Percentiles rank a stretch among this genome's conserved stretches.
Conservation (phyloP, 306 rosid genomes). For the Vachellia pachyceras region DNA sequence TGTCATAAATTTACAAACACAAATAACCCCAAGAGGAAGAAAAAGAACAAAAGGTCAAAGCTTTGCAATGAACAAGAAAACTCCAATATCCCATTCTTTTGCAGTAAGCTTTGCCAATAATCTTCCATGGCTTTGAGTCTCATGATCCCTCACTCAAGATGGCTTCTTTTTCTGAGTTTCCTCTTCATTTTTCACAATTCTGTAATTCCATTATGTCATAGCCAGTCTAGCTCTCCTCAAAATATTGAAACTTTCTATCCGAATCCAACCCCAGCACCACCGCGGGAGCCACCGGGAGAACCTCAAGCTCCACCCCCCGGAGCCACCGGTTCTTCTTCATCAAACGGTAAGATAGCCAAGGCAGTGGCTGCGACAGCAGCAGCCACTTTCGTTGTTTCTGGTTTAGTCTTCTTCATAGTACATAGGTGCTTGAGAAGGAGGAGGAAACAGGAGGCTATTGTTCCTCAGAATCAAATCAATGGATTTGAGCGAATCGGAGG, state of each 20-base stretch:
- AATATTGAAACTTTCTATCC: constrained; percentile 81
- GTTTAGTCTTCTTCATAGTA: constrained; percentile 54
- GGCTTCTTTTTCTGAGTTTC: constrained; percentile 41
- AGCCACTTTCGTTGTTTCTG: constrained; percentile 59
- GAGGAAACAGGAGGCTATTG: constrained; percentile 39
- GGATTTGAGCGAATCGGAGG: constrained; percentile 59
- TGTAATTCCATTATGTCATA: constrained; percentile 35
- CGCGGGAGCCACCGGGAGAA: constrained; percentile 31
- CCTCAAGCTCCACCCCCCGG: constrained; percentile 15
- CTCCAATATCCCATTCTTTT: constrained; percentile 31
- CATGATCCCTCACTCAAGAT: constrained; percentile 33
- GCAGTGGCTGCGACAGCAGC: constrained; percentile 76
- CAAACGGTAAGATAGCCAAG: constrained; percentile 50
- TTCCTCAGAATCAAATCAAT: constrained; percentile 35
- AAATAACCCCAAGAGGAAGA: constrained; percentile 27
- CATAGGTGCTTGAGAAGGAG: constrained; percentile 42
- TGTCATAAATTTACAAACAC: constrained; percentile 52
- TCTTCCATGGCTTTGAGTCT: constrained; percentile 50
- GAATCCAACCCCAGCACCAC: constrained; percentile 17
- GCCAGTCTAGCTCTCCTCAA: constrained; percentile 53
- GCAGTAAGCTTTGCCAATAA: constrained; percentile 30
- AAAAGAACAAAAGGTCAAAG: constrained; percentile 17
- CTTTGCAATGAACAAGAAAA: constrained; percentile 28
- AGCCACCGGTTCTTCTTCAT: constrained; percentile 41
- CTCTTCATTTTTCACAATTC: constrained; percentile 31